Percentiles rank a stretch among this genome's conserved stretches.
Evolutionary conservation across 495 filamentous ascomycete genomes (phyloP).

Genomic region (Neurospora africana): DNA sequence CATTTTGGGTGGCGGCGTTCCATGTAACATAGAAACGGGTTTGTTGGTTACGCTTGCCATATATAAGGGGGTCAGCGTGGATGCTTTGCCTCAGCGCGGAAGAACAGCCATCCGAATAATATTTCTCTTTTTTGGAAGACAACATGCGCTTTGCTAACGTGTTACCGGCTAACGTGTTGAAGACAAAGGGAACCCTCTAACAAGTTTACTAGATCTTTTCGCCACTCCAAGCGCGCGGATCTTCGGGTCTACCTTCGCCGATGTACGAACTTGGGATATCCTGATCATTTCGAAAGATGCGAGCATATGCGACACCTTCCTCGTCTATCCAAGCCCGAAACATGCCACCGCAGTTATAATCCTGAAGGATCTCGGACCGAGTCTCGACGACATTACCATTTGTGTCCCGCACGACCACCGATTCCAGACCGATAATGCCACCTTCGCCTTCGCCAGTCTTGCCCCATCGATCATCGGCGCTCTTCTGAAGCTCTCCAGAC

Average conservation of each 20-base stretch:
- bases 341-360: conserved; percentile 88
- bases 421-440: conserved; percentile 81
- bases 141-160: not conserved
- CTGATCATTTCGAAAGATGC: conserved; percentile 44
- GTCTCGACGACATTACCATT: conserved; percentile 31
- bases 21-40: conserved; percentile 29
- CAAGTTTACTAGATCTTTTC: conserved; percentile 7
- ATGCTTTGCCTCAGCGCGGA: conserved; percentile 9
- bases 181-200: not conserved
- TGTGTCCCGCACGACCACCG: conserved; percentile 32
- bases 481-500: conserved; percentile 62
- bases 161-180: not conserved
- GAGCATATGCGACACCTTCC: conserved; percentile 48
- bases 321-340: conserved; percentile 70
- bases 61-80: conserved; percentile 4
- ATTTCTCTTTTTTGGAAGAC: conserved; percentile 8
- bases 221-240: not conserved
- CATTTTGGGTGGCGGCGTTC: conserved; percentile 25
- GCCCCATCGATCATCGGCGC: conserved; percentile 67
- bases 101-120: conserved; percentile 20
- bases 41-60: conserved; percentile 18
- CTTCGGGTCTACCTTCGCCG: conserved; percentile 8
- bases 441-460: conserved; percentile 72
- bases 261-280: conserved; percentile 8
- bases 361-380: conserved; percentile 46